Percentiles rank a stretch among this genome's conserved stretches.
Evolutionary conservation across 345 rosid genomes (phyloP).

Genomic region (Euphorbia peplus): DNA sequence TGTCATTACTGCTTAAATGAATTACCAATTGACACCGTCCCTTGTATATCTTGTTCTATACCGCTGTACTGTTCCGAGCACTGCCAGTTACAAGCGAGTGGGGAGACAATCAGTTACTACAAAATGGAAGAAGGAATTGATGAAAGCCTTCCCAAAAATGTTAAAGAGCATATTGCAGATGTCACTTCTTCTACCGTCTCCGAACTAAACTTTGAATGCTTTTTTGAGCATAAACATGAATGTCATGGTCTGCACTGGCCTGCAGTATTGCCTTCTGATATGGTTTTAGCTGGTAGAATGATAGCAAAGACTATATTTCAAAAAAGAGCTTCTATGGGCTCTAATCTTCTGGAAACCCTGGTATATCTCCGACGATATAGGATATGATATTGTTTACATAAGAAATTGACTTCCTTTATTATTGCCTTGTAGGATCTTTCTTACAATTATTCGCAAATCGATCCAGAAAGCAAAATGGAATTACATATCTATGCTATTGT

Average conservation of each 20-base stretch:
- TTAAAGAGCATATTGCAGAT: constrained; percentile 40
- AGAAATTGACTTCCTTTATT: constrained; percentile 18
- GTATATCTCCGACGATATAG: constrained; percentile 29
- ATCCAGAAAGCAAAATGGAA: constrained; percentile 69
- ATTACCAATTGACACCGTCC: constrained; percentile 65
- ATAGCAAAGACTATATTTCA: constrained; percentile 48
- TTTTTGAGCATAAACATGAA: constrained; percentile 81
- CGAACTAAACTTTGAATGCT: constrained; percentile 27
- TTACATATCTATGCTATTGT: constrained; percentile 63
- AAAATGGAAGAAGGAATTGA: constrained; percentile 19
- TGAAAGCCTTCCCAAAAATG: constrained; percentile 27
- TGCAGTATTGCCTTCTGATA: constrained; percentile 60
- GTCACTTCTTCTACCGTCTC: constrained; percentile 24
- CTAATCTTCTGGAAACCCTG: constrained; percentile 37
- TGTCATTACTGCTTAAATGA: constrained; percentile 86
- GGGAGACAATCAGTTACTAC: constrained; percentile 26
- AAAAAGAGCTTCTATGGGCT: constrained; percentile 30
- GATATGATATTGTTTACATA: not conserved
- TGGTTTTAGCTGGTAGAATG: constrained; percentile 75
- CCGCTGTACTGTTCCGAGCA: constrained; percentile 71
- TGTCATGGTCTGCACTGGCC: constrained; percentile 79
- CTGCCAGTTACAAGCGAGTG: constrained; percentile 61
- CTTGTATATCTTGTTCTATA: constrained; percentile 67
- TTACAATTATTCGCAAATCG: constrained; percentile 55
- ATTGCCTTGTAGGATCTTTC: constrained; percentile 47